These are phyloP conservation scores for Phytophthora sansomeana DNA, from an alignment of 352 stramenopile species.

Conservation along the genomic window DNA sequence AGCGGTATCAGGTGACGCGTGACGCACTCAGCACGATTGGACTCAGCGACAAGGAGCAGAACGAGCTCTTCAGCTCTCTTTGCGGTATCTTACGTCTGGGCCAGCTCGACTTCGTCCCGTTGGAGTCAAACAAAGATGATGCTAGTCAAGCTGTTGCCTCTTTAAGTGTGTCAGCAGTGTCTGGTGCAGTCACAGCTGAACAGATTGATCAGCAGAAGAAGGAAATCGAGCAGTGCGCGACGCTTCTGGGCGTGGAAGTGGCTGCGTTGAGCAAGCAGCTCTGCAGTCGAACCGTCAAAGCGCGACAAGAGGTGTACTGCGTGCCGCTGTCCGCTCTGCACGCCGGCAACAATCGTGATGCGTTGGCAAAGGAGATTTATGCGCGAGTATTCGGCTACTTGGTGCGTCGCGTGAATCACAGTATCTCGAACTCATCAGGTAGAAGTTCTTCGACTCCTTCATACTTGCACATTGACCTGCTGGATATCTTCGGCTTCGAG, in stretches of 20 bases:
- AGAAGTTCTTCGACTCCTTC: slow-evolving; percentile 35
- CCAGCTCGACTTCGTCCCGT: slow-evolving; percentile 83
- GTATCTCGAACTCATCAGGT: slow-evolving; percentile 66
- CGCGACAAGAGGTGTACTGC: slow-evolving; percentile 84
- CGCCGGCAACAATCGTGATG: slow-evolving; percentile 92
- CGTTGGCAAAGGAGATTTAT: slow-evolving; percentile 96
- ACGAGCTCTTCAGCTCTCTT: slow-evolving; percentile 75
- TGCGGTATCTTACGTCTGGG: slow-evolving; percentile 82
- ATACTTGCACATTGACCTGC: slow-evolving; percentile 92
- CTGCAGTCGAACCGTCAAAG: slow-evolving; percentile 85
- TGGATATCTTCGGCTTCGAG: slow-evolving; percentile 99
- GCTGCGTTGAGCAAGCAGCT: slow-evolving; percentile 69
- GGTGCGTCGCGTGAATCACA: slow-evolving; percentile 88
- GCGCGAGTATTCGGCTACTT: slow-evolving; percentile 95
- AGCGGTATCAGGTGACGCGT: slow-evolving; percentile 84
- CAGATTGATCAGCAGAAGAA: slow-evolving; percentile 62
- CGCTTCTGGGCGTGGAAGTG: slow-evolving; percentile 76
- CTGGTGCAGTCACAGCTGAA: slow-evolving; percentile 25
- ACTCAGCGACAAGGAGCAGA: slow-evolving; percentile 70
- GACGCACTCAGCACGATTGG: slow-evolving; percentile 85
- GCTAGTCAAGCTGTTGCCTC: slow-evolving; percentile 73
- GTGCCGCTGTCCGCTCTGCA: slow-evolving; percentile 78
- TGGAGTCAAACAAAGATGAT: slow-evolving; percentile 81
- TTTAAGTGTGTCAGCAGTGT: slow-evolving; percentile 32
- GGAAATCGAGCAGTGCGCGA: slow-evolving; percentile 70